Conservation (phyloP, 2,329 filamentous ascomycete species). For the Aureobasidium sp. region DNA sequence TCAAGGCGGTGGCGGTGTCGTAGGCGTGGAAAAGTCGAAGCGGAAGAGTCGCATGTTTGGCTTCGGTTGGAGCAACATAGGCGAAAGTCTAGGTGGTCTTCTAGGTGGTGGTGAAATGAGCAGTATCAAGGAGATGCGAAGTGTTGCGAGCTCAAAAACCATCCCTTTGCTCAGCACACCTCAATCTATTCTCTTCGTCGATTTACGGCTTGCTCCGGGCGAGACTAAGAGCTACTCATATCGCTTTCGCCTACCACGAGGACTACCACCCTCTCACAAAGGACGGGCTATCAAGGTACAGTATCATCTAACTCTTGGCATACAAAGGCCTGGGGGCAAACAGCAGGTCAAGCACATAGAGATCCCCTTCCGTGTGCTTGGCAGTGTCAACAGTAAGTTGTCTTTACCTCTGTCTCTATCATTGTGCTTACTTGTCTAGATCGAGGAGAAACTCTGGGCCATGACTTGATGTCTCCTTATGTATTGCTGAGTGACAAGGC, state of each 20-base stretch:
- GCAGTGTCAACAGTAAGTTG: slow-evolving; percentile 67
- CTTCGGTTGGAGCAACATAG: slow-evolving; percentile 80
- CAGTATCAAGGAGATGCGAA: slow-evolving; percentile 92
- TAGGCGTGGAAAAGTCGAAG: slow-evolving; percentile 68
- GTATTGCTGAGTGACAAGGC: slow-evolving; percentile 81
- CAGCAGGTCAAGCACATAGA: slow-evolving; percentile 81
- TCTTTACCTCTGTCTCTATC: neutral
- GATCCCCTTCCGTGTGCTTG: slow-evolving; percentile 84
- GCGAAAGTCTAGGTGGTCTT: slow-evolving; percentile 78
- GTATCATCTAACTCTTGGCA: slow-evolving; percentile 86
- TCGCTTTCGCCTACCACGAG: slow-evolving; percentile 73
- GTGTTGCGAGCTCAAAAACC: slow-evolving; percentile 72
- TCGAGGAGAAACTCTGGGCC: slow-evolving; percentile 78
- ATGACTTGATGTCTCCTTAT: slow-evolving; percentile 92
- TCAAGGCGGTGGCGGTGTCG: slow-evolving; percentile 72
- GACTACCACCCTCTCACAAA: slow-evolving; percentile 82
- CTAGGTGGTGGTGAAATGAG: slow-evolving; percentile 82
- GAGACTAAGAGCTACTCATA: slow-evolving; percentile 86
- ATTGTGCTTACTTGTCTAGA: slow-evolving; percentile 28
- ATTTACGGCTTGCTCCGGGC: slow-evolving; percentile 76
- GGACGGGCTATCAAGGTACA: slow-evolving; percentile 90
- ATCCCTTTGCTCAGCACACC: slow-evolving; percentile 90
- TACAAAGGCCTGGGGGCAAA: slow-evolving; percentile 76
- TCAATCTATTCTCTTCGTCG: slow-evolving; percentile 92
- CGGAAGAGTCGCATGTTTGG: slow-evolving; percentile 72